phyloP scores from a whole-genome alignment of 805 yeast species.

The Yarrowia sp. region DNA sequence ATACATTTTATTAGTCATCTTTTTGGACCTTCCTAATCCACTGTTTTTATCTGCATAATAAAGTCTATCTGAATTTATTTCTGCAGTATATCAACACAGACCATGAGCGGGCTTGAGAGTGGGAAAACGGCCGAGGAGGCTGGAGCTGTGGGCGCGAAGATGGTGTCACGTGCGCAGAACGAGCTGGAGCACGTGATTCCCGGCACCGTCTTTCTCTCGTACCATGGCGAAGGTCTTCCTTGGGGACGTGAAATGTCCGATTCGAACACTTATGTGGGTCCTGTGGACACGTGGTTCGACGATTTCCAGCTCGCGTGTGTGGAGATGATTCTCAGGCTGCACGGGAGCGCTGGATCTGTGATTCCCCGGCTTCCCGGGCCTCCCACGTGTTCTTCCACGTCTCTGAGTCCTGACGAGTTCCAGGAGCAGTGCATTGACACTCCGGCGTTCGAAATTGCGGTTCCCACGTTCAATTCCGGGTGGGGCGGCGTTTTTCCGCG shows the following conservation, averaged over 20 bases:
- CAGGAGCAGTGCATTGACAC: background rate
- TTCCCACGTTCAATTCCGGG: background rate
- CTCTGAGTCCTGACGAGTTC: background rate
- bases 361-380: background rate
- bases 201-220: conserved; percentile 19
- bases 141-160: background rate
- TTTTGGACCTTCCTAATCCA: no score
- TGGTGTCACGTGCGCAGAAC: background rate
- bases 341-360: background rate
- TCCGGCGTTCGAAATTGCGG: background rate
- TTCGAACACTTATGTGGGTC: background rate
- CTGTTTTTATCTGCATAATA: no score
- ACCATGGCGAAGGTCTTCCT: background rate
- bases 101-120: no score
- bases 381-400: background rate
- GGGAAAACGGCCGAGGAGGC: no score
- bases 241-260: background rate
- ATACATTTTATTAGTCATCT: no score
- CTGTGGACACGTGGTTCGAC: background rate
- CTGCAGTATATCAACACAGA: no score
- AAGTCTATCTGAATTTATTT: no score
- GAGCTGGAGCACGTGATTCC: conserved; percentile 5
- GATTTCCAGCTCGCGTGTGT: background rate
- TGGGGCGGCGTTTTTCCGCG: background rate
- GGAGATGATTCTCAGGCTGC: background rate